Percentiles rank a stretch among this genome's conserved stretches.
Conservation (phyloP, 2,329 filamentous ascomycete genomes). For the Penicillium verrucosum region DNA sequence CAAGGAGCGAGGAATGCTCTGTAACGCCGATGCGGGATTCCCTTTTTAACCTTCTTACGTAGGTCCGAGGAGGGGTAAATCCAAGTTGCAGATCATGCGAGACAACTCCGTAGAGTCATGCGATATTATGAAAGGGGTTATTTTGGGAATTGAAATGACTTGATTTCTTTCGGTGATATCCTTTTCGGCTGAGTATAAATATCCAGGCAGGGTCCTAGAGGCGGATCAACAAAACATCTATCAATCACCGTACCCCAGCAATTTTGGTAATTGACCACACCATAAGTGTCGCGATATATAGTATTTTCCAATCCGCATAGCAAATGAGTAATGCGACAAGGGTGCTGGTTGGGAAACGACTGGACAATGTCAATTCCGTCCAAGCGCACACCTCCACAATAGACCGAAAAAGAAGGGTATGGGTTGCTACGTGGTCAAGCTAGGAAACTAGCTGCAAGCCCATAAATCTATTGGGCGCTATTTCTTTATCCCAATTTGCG, state of each 20-base stretch:
- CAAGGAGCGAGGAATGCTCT: slow-evolving; percentile 16
- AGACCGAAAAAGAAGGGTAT: slow-evolving; percentile 4
- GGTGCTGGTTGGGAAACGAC: neutral
- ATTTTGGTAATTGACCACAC: slow-evolving; percentile 6
- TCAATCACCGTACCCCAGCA: slow-evolving; percentile 4
- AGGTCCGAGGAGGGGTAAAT: slow-evolving; percentile 27
- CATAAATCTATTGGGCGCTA: slow-evolving; percentile 5
- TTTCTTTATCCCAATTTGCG: slow-evolving; percentile 5
- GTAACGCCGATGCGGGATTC: slow-evolving; percentile 6
- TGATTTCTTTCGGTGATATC: neutral
- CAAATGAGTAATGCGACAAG: slow-evolving; percentile 22
- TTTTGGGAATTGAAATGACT: neutral
- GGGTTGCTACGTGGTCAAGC: slow-evolving; percentile 9
- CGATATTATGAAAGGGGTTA: slow-evolving; percentile 10
- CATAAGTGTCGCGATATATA: slow-evolving; percentile 14
- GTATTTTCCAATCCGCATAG: neutral
- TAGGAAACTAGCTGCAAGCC: slow-evolving; percentile 9
- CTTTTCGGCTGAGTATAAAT: neutral
- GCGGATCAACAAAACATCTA: neutral
- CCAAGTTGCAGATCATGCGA: slow-evolving; percentile 26
- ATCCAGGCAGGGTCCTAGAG: neutral
- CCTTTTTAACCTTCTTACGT: slow-evolving; percentile 17
- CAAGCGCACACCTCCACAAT: slow-evolving; percentile 8
- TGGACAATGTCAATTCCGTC: slow-evolving; percentile 7
- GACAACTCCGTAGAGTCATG: slow-evolving; percentile 22